Conservation (phyloP, 2,329 filamentous ascomycete genomes). For the Aspergillus fijiensis region DNA sequence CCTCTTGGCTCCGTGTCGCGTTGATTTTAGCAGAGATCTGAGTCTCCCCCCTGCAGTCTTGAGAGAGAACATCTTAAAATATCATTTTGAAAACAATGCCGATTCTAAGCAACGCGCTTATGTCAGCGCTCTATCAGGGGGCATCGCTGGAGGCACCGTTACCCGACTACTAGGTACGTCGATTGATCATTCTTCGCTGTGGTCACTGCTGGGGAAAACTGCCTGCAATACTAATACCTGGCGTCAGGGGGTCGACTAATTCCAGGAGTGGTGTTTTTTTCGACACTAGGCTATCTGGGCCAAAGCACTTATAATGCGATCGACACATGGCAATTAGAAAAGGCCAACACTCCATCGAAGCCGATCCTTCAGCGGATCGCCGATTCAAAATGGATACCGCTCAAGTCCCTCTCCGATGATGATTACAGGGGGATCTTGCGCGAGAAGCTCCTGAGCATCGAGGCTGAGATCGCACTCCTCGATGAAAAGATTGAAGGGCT, state of each 20-base stretch:
- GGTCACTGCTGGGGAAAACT: neutral
- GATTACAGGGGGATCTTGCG: conserved; percentile 70
- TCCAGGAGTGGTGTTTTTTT: conserved; percentile 61
- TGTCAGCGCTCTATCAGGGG: conserved; percentile 70
- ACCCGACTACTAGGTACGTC: conserved; percentile 56
- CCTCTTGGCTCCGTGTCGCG: neutral
- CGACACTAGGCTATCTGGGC: conserved; percentile 56
- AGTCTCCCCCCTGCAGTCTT: conserved; percentile 40
- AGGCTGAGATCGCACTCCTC: conserved; percentile 74
- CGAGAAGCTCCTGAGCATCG: conserved; percentile 68
- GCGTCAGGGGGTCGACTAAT: conserved; percentile 57
- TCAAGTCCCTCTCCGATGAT: conserved; percentile 68
- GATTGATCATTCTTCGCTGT: conserved; percentile 1
- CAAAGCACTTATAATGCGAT: conserved; percentile 57
- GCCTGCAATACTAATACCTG: conserved; percentile 9
- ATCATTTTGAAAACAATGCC: conserved; percentile 53
- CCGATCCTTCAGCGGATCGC: conserved; percentile 52
- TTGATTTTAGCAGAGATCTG: conserved; percentile 1
- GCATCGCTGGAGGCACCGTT: conserved; percentile 59
- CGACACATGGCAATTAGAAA: conserved; percentile 48
- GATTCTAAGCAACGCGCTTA: conserved; percentile 60
- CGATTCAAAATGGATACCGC: conserved; percentile 68
- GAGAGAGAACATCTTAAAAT: conserved; percentile 47
- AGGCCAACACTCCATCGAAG: conserved; percentile 36
- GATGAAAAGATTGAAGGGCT: conserved; percentile 69